Evolutionary conservation across 176 grass and related monocot species (phyloP).

Genomic region (Echinochloa phyllopogon): DNA sequence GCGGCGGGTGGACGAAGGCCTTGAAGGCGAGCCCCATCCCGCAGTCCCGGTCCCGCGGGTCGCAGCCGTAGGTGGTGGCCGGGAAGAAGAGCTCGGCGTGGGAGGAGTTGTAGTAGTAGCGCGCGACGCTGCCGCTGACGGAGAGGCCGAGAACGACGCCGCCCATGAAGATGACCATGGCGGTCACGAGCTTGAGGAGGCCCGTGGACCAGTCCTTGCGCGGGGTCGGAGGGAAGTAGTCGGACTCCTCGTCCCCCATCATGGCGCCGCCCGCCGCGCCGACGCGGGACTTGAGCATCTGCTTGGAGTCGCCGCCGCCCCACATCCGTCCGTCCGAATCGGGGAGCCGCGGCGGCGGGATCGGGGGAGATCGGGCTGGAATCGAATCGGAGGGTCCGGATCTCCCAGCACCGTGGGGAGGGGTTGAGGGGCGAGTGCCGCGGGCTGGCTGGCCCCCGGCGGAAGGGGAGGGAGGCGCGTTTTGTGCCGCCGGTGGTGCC

Average conservation of each 20-base stretch:
- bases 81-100: conserved; percentile 94
- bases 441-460: not conserved
- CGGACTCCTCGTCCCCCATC: conserved; percentile 31
- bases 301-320: conserved; percentile 4
- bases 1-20: conserved; percentile 64
- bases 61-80: conserved; percentile 55
- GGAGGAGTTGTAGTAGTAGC: conserved; percentile 75
- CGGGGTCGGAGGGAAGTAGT: conserved; percentile 52
- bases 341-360: not conserved
- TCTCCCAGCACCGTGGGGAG: not conserved
- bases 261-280: not conserved
- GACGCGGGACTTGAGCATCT: conserved; percentile 43
- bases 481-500: not conserved
- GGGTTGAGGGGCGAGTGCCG: not conserved
- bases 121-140: conserved; percentile 54
- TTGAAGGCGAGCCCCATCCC: conserved; percentile 39
- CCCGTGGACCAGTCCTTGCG: conserved; percentile 59
- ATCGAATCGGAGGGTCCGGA: not conserved
- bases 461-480: conserved; percentile 16
- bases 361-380: not conserved
- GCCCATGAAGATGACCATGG: conserved; percentile 82
- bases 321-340: too few species aligned
- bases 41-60: conserved; percentile 52
- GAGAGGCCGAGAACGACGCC: conserved; percentile 71
- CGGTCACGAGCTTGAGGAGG: conserved; percentile 44